Percentiles rank a stretch among this genome's conserved stretches.
These are phyloP conservation scores for Ustanciosporium gigantosporum DNA, from an alignment of 1,284 basidiomycete genomes.

Conservation along the genomic window DNA sequence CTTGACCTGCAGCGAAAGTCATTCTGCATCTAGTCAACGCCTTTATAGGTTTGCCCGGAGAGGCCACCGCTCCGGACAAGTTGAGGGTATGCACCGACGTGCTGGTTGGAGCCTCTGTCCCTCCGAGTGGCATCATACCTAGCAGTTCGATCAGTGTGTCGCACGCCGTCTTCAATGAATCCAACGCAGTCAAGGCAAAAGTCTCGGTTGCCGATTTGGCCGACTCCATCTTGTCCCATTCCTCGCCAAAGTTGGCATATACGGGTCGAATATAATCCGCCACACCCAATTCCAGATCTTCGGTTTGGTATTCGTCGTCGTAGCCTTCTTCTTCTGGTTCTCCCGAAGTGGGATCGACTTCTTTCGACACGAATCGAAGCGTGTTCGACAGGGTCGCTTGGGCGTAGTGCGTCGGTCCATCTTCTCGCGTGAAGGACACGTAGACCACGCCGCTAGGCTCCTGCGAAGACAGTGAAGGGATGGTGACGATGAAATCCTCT, in stretches of 20 bases:
- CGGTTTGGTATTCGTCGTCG: conserved; percentile 96
- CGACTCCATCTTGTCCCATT: conserved; percentile 85
- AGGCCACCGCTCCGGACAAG: conserved; percentile 80
- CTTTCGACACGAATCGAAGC: conserved; percentile 96
- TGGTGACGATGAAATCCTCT: conserved; percentile 93
- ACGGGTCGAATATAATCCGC: conserved; percentile 90
- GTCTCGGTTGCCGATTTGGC: conserved; percentile 75
- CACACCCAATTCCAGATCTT: conserved; percentile 89
- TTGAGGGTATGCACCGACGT: conserved; percentile 91
- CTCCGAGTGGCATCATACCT: conserved; percentile 91
- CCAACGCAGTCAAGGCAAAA: conserved; percentile 88
- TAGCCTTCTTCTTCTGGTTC: conserved; percentile 98
- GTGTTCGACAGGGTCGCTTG: conserved; percentile 85
- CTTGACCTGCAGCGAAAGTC: conserved; percentile 86
- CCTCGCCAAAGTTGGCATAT: conserved; percentile 84
- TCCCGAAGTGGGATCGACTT: conserved; percentile 93
- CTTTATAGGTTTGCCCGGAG: conserved; percentile 81
- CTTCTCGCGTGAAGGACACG: conserved; percentile 86
- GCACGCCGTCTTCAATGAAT: conserved; percentile 83
- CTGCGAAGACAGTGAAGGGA: conserved; percentile 68
- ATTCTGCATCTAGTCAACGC: conserved; percentile 90
- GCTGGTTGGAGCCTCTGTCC: conserved; percentile 65
- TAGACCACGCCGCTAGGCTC: conserved; percentile 82
- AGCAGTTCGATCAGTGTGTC: conserved; percentile 90
- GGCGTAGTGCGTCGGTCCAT: conserved; percentile 73